phyloP scores from a whole-genome alignment of 768 basidiomycete genomes.

The Lentinula detonsa region DNA sequence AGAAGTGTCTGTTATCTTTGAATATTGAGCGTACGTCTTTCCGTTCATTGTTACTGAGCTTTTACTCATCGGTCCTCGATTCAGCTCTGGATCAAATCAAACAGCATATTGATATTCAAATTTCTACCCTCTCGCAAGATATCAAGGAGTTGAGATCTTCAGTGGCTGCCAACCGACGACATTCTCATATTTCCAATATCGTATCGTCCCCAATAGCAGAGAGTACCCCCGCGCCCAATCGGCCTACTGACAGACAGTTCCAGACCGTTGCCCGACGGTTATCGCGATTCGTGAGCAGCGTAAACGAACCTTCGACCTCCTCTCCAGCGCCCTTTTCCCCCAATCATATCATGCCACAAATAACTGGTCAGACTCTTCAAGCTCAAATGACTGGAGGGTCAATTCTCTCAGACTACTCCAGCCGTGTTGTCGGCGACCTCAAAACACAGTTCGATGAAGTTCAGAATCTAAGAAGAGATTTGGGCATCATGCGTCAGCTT shows the following conservation, averaged over 20 bases:
- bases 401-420: slow-evolving; percentile 63
- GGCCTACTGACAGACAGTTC: slow-evolving; percentile 76
- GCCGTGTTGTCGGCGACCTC: slow-evolving; percentile 72
- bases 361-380: slow-evolving; percentile 63
- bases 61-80: slow-evolving; percentile 6
- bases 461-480: slow-evolving; percentile 87
- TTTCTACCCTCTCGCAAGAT: slow-evolving; percentile 78
- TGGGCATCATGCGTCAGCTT: slow-evolving; percentile 90
- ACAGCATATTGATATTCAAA: slow-evolving; percentile 93
- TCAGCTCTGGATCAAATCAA: slow-evolving; percentile 97
- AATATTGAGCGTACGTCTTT: slow-evolving; percentile 89
- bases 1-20: slow-evolving; percentile 81
- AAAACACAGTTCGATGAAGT: slow-evolving; percentile 94
- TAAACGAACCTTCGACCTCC: slow-evolving; percentile 22
- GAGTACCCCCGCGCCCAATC: slow-evolving; percentile 54
- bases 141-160: slow-evolving; percentile 80
- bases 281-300: slow-evolving; percentile 52
- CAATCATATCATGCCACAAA: slow-evolving; percentile 34
- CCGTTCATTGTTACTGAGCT: not conserved
- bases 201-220: slow-evolving; percentile 40
- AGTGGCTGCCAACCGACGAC: slow-evolving; percentile 49
- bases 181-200: slow-evolving; percentile 41
- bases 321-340: slow-evolving; percentile 17
- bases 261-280: slow-evolving; percentile 67
- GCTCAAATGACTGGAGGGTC: slow-evolving; percentile 77